phyloP scores from a whole-genome alignment of 2,329 filamentous ascomycete species.

The Bipolaris victoriae region DNA sequence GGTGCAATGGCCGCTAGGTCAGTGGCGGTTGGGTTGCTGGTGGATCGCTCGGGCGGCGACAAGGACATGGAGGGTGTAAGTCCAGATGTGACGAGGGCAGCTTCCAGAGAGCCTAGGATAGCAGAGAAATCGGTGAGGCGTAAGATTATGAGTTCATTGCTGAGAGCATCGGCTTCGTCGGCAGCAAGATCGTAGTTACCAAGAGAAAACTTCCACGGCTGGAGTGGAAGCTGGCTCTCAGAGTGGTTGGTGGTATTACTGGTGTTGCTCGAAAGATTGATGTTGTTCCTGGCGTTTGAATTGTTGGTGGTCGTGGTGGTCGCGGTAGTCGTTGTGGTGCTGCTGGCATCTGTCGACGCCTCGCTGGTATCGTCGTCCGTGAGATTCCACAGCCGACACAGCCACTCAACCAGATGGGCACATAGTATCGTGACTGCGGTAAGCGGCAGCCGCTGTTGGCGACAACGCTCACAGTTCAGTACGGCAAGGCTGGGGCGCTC shows the following conservation, averaged over 20 bases:
- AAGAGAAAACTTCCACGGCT: conserved; percentile 15
- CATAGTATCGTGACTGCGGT: conserved; percentile 16
- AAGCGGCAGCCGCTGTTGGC: conserved; percentile 14
- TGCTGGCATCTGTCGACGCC: not conserved
- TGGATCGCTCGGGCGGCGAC: too few species aligned
- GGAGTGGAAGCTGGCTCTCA: not conserved
- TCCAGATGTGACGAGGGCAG: not conserved
- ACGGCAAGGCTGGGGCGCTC: conserved; percentile 11
- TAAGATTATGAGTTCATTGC: conserved; percentile 17
- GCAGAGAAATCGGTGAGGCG: conserved; percentile 15
- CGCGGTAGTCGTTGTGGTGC: not conserved
- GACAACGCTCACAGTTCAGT: conserved; percentile 15
- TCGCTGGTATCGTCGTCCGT: not conserved
- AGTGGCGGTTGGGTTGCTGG: not conserved
- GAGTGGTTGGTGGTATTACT: not conserved
- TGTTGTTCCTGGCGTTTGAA: too few species aligned
- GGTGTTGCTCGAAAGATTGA: not conserved
- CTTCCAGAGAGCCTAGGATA: conserved; percentile 16
- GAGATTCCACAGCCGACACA: conserved; percentile 17
- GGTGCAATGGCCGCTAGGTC: conserved; percentile 5
- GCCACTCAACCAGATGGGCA: conserved; percentile 16
- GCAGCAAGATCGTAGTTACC: conserved; percentile 16
- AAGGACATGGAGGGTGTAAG: too few species aligned
- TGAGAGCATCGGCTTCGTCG: conserved; percentile 19
- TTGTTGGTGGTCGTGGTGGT: not conserved